Conservation (phyloP, 176 grass and related monocot genomes). For the Avena atlantica region DNA sequence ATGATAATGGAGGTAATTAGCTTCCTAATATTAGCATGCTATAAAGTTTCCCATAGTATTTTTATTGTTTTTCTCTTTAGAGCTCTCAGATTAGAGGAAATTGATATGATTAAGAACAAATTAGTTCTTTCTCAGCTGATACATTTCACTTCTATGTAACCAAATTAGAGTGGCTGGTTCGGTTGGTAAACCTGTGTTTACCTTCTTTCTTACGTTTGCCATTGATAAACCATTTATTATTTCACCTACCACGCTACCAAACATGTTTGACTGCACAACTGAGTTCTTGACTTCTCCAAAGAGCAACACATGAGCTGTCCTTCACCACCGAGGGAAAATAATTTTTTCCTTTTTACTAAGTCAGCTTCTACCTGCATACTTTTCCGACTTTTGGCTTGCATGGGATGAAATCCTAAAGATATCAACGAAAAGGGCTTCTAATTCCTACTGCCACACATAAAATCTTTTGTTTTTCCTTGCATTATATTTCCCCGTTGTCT, state of each 20-base stretch:
- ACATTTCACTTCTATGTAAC: conserved; percentile 14
- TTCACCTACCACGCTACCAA: background rate
- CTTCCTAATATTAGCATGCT: conserved; percentile 38
- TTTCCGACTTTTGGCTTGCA: conserved; percentile 11
- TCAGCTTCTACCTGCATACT: background rate
- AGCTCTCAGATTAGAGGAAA: conserved; percentile 17
- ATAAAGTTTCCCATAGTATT: background rate
- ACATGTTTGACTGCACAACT: conserved; percentile 31
- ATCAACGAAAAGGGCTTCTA: conserved; percentile 34
- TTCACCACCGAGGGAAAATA: background rate
- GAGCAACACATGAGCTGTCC: background rate
- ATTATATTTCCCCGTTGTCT: background rate
- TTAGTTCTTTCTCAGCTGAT: conserved; percentile 25
- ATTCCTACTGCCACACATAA: background rate
- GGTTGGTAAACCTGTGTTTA: background rate
- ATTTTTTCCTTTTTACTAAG: conserved; percentile 6
- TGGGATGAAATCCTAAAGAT: conserved; percentile 2
- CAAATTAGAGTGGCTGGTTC: conserved; percentile 1
- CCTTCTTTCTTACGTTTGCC: conserved; percentile 3
- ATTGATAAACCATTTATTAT: background rate
- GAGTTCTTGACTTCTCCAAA: conserved; percentile 16
- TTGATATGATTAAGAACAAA: background rate
- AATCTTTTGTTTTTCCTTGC: conserved; percentile 22
- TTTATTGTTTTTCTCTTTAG: conserved; percentile 4
- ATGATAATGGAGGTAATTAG: conserved; percentile 72